These are phyloP conservation scores for Cadophora sp. DNA, from an alignment of 2,329 filamentous ascomycete species.

Conservation along the genomic window DNA sequence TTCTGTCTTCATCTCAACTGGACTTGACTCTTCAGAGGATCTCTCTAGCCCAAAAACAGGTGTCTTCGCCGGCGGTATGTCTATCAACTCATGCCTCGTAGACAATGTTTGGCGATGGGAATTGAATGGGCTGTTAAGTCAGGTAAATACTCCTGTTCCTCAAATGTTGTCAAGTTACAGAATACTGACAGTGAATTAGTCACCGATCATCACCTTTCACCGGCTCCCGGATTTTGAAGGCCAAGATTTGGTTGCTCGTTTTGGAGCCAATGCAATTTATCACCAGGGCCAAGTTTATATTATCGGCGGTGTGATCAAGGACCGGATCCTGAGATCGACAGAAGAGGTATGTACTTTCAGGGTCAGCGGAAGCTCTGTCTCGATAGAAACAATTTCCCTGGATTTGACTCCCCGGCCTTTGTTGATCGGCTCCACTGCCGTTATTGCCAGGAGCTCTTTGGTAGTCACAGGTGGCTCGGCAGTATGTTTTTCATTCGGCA, in stretches of 20 bases:
- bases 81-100: slow-evolving; percentile 65
- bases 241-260: slow-evolving; percentile 44
- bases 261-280: slow-evolving; percentile 51
- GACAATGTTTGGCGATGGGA: slow-evolving; percentile 71
- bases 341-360: slow-evolving; percentile 55
- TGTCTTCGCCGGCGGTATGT: slow-evolving; percentile 75
- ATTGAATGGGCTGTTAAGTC: slow-evolving; percentile 47
- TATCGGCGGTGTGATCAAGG: slow-evolving; percentile 53
- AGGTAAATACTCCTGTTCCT: slow-evolving; percentile 27
- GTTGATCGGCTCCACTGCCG: slow-evolving; percentile 71
- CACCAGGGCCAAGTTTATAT: slow-evolving; percentile 45
- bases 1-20: slow-evolving; percentile 33
- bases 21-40: slow-evolving; percentile 29
- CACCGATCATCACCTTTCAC: slow-evolving; percentile 4
- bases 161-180: neutral
- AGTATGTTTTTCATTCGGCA: slow-evolving; percentile 90
- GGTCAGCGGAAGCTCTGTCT: neutral
- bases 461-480: slow-evolving; percentile 80
- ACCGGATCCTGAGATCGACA: slow-evolving; percentile 52
- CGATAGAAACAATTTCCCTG: neutral
- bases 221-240: slow-evolving; percentile 4
- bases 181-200: neutral
- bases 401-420: slow-evolving; percentile 61
- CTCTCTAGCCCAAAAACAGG: slow-evolving; percentile 56
- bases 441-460: slow-evolving; percentile 56